A percentile compares a stretch with the other conserved stretches of the same genome.
These are phyloP conservation scores for Candida vartiovaarae DNA, from an alignment of 805 yeast species.

Conservation along the genomic window DNA sequence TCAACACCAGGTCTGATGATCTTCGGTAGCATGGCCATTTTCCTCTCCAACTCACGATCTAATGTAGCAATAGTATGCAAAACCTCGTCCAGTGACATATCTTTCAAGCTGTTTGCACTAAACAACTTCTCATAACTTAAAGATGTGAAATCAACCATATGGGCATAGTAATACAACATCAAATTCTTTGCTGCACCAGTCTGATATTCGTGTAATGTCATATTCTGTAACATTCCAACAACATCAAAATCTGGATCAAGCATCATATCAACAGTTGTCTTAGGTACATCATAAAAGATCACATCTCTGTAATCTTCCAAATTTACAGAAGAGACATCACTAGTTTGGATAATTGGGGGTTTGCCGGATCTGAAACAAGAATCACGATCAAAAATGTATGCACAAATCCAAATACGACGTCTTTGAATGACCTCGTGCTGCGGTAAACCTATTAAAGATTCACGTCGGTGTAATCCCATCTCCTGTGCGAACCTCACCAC, in stretches of 20 bases:
- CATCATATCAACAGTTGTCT: constrained; percentile 1
- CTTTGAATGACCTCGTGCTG: constrained; percentile 32
- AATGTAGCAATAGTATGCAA: constrained; percentile 12
- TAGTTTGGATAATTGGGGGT: constrained; percentile 38
- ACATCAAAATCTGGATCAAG: constrained; percentile 5
- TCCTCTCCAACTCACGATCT: constrained; percentile 10
- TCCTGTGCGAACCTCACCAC: constrained; percentile 50
- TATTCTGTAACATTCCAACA: not conserved
- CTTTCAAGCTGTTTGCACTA: constrained; percentile 15
- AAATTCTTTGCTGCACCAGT: constrained; percentile 6
- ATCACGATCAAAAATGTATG: constrained; percentile 41
- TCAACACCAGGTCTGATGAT: constrained; percentile 9
- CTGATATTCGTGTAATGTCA: not conserved
- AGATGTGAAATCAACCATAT: constrained; percentile 11
- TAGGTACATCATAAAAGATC: constrained; percentile 3
- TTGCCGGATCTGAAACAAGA: constrained; percentile 40
- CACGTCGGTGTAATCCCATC: constrained; percentile 48
- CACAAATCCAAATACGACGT: constrained; percentile 41
- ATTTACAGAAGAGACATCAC: constrained; percentile 26
- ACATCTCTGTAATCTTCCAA: constrained; percentile 8
- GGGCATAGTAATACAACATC: constrained; percentile 5
- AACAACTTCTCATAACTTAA: constrained; percentile 15
- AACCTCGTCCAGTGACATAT: constrained; percentile 11
- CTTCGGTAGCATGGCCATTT: not conserved
- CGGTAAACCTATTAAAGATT: constrained; percentile 32